These are phyloP conservation scores for Nissolia schottii DNA, from an alignment of 306 rosid genomes.

Conservation along the genomic window DNA sequence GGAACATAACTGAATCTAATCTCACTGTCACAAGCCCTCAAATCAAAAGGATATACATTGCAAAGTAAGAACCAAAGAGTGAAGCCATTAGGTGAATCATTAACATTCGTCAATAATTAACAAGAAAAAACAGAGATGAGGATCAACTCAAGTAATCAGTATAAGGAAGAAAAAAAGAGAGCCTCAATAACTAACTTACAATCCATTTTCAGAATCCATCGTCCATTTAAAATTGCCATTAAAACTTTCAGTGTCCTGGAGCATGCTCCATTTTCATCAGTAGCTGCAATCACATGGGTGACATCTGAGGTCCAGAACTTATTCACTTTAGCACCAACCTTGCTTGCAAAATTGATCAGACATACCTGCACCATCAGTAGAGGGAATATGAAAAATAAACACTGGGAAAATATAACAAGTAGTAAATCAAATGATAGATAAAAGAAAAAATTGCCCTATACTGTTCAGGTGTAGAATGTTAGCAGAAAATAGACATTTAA, in stretches of 20 bases:
- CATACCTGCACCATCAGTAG: slow-evolving; percentile 41
- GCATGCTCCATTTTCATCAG: slow-evolving; percentile 76
- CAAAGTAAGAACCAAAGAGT: neutral
- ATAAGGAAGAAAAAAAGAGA: neutral
- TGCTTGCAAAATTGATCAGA: slow-evolving; percentile 54
- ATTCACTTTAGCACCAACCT: slow-evolving; percentile 55
- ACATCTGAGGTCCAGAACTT: slow-evolving; percentile 73
- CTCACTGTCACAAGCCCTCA: neutral
- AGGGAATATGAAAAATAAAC: neutral
- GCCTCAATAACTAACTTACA: slow-evolving; percentile 55
- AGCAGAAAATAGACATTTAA: neutral
- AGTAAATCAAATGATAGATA: neutral
- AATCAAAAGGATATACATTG: neutral
- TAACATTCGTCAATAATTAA: neutral
- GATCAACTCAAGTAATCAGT: neutral
- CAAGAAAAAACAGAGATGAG: neutral
- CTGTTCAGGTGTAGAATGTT: neutral
- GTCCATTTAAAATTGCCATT: slow-evolving; percentile 77
- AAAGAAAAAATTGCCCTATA: neutral
- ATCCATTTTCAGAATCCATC: slow-evolving; percentile 77
- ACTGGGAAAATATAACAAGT: neutral
- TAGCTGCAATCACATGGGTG: slow-evolving; percentile 82
- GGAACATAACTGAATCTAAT: neutral
- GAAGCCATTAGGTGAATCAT: neutral
- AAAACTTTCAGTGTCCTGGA: slow-evolving; percentile 78